Percentiles rank a stretch among this genome's conserved stretches.
Conservation (phyloP, 1,139 yeast species). For the Nakaseomyces bracarensis region DNA sequence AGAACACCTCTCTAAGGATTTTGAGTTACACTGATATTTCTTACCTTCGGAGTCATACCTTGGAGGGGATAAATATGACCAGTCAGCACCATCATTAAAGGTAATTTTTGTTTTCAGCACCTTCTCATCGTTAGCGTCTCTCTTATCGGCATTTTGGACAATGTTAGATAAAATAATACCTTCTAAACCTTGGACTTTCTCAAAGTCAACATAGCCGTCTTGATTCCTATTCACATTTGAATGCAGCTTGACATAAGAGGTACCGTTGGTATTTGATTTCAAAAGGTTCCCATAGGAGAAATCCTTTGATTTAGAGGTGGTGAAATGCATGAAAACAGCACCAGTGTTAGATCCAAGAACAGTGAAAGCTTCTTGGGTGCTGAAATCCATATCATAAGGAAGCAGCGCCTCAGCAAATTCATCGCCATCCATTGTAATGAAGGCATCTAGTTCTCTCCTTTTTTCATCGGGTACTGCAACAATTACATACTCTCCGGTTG, state of each 20-base stretch:
- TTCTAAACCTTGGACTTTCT: slow-evolving; percentile 76
- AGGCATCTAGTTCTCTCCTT: slow-evolving; percentile 46
- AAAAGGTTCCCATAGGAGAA: slow-evolving; percentile 72
- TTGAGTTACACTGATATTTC: slow-evolving; percentile 46
- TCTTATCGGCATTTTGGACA: slow-evolving; percentile 44
- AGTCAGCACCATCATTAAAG: slow-evolving; percentile 87
- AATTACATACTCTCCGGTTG: slow-evolving; percentile 57
- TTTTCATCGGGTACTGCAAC: slow-evolving; percentile 47
- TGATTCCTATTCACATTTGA: slow-evolving; percentile 68
- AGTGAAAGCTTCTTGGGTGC: slow-evolving; percentile 72
- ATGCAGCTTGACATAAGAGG: slow-evolving; percentile 70
- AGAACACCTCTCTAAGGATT: slow-evolving; percentile 53
- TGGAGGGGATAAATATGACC: slow-evolving; percentile 71
- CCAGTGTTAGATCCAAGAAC: slow-evolving; percentile 68
- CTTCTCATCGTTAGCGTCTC: slow-evolving; percentile 35
- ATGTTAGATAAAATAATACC: slow-evolving; percentile 73
- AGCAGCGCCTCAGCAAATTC: slow-evolving; percentile 72
- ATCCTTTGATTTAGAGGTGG: slow-evolving; percentile 46
- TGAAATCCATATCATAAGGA: slow-evolving; percentile 53
- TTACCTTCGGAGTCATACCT: slow-evolving; percentile 52
- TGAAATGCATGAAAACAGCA: slow-evolving; percentile 75
- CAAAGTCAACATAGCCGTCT: slow-evolving; percentile 81
- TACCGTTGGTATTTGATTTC: slow-evolving; percentile 92
- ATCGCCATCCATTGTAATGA: slow-evolving; percentile 74
- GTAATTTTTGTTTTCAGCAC: slow-evolving; percentile 64